These are phyloP conservation scores for Symbiodinium natans DNA, from an alignment of 73 alveolate genomes.

Conservation along the genomic window DNA sequence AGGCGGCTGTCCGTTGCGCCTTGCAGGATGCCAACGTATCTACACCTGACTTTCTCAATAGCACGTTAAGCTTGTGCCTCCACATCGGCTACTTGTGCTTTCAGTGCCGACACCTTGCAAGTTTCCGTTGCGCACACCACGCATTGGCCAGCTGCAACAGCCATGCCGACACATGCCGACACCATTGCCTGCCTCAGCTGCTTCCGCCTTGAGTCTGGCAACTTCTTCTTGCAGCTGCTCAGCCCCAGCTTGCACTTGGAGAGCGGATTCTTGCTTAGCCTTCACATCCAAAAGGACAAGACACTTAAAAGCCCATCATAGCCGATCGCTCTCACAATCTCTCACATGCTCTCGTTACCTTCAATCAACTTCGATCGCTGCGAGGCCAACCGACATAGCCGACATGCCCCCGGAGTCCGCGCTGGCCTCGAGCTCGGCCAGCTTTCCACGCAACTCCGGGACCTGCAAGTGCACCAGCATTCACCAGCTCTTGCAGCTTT, in stretches of 20 bases:
- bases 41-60: neutral
- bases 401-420: too few species aligned
- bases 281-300: too few species aligned
- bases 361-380: too few species aligned
- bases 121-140: neutral
- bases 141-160: neutral
- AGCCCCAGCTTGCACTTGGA: neutral
- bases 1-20: neutral
- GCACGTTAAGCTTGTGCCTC: neutral
- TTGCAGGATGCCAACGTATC: neutral
- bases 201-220: constrained; percentile 5
- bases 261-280: too few species aligned
- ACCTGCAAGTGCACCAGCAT: neutral
- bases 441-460: neutral
- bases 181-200: constrained; percentile 13
- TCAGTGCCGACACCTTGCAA: neutral
- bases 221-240: constrained; percentile 18
- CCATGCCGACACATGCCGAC: neutral
- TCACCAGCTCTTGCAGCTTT: too few species aligned
- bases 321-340: too few species aligned
- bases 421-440: neutral
- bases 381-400: too few species aligned
- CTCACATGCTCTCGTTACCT: too few species aligned
- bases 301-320: too few species aligned
- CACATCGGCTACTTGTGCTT: neutral